phyloP scores from a whole-genome alignment of 2,329 filamentous ascomycete species.

The Lachnellula hyalina region DNA sequence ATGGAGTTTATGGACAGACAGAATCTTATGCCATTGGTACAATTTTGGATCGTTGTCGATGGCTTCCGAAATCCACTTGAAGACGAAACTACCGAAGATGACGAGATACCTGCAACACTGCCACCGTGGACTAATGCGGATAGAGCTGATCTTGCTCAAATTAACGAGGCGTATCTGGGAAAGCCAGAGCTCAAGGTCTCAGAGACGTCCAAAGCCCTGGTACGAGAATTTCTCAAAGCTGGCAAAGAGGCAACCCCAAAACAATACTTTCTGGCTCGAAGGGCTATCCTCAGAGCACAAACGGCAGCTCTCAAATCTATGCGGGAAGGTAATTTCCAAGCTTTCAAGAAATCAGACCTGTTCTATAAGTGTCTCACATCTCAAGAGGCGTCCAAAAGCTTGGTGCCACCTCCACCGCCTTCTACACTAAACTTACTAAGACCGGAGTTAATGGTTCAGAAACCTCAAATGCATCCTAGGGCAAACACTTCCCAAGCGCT shows the following conservation, averaged over 20 bases:
- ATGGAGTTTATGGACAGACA: slow-evolving; percentile 99
- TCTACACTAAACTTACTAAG: slow-evolving; percentile 28
- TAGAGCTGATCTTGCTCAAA: slow-evolving; percentile 80
- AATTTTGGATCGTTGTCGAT: slow-evolving; percentile 98
- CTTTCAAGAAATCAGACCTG: slow-evolving; percentile 87
- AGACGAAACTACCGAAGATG: slow-evolving; percentile 68
- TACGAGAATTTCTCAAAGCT: slow-evolving; percentile 72
- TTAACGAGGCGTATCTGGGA: slow-evolving; percentile 82
- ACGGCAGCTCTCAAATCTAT: slow-evolving; percentile 79
- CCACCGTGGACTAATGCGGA: slow-evolving; percentile 78
- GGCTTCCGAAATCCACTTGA: slow-evolving; percentile 92
- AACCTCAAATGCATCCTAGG: slow-evolving; percentile 17
- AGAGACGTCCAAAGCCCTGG: slow-evolving; percentile 60
- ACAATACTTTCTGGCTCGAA: slow-evolving; percentile 79
- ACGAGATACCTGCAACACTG: slow-evolving; percentile 52
- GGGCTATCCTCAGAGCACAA: slow-evolving; percentile 76
- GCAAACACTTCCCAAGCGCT: slow-evolving; percentile 30
- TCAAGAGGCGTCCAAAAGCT: slow-evolving; percentile 58
- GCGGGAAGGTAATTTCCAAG: slow-evolving; percentile 71
- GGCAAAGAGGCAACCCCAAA: slow-evolving; percentile 69
- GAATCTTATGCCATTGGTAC: slow-evolving; percentile 78
- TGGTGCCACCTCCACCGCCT: slow-evolving; percentile 13
- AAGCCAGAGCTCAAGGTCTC: slow-evolving; percentile 77
- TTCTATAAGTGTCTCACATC: slow-evolving; percentile 95
- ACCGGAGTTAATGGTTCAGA: slow-evolving; percentile 35